phyloP scores from a whole-genome alignment of 805 yeast genomes.

The Candida verbasci region DNA sequence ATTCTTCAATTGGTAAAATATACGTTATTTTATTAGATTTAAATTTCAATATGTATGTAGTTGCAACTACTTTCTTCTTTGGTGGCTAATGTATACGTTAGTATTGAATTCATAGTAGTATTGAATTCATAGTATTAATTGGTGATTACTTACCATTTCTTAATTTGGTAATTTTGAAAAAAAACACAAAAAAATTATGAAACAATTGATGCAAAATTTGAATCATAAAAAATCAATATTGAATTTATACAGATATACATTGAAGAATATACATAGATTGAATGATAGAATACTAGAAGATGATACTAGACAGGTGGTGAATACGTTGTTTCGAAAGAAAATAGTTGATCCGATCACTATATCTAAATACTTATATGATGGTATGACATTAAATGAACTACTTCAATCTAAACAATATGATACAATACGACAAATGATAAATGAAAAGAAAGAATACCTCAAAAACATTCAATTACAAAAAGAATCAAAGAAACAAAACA shows the following conservation, averaged over 20 bases:
- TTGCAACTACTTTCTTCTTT: conserved; percentile 11
- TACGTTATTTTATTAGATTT: conserved; percentile 30
- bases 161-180: background rate
- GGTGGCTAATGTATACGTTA: conserved; percentile 22
- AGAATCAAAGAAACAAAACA: background rate
- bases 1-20: conserved; percentile 19
- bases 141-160: conserved; percentile 15
- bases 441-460: background rate
- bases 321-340: background rate
- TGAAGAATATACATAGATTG: conserved; percentile 6
- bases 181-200: background rate
- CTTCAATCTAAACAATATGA: background rate
- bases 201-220: conserved; percentile 1
- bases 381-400: background rate
- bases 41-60: conserved; percentile 30
- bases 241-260: conserved; percentile 9
- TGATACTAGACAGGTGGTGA: background rate
- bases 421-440: background rate
- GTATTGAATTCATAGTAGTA: no score
- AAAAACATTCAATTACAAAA: background rate
- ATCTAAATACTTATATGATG: background rate
- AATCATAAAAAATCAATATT: conserved; percentile 6
- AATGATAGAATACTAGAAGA: background rate
- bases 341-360: no score
- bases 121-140: no score